Conservation (phyloP, 1,284 basidiomycete genomes). For the Ustilago trichophora region DNA sequence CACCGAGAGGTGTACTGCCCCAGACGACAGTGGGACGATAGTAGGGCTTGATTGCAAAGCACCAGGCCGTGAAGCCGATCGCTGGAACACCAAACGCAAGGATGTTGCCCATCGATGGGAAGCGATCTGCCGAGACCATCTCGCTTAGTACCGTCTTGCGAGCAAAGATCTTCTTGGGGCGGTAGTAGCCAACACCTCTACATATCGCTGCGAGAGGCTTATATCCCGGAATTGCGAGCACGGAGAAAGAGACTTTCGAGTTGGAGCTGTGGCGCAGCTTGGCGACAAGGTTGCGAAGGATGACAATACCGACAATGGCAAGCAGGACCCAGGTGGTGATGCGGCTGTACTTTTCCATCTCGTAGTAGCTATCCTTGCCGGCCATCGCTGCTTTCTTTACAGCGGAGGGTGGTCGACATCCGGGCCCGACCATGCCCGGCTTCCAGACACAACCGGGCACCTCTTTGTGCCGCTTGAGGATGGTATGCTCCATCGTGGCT, state of each 20-base stretch:
- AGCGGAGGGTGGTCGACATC: slow-evolving; percentile 31
- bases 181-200: slow-evolving; percentile 39
- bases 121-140: slow-evolving; percentile 23
- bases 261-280: slow-evolving; percentile 13
- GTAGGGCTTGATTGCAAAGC: slow-evolving; percentile 52
- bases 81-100: slow-evolving; percentile 13
- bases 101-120: slow-evolving; percentile 43
- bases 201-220: slow-evolving; percentile 12
- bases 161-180: slow-evolving; percentile 29
- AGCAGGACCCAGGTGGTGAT: slow-evolving; percentile 73
- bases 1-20: slow-evolving; percentile 53
- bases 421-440: slow-evolving; percentile 44
- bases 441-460: slow-evolving; percentile 40
- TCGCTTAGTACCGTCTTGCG: slow-evolving; percentile 20
- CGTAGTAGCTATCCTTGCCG: slow-evolving; percentile 46
- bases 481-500: slow-evolving; percentile 15
- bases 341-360: slow-evolving; percentile 93
- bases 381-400: slow-evolving; percentile 42
- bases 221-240: slow-evolving; percentile 26
- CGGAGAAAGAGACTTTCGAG: neutral
- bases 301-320: slow-evolving; percentile 17
- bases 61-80: slow-evolving; percentile 39
- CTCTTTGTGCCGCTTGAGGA: slow-evolving; percentile 38
- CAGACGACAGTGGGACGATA: slow-evolving; percentile 47
- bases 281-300: slow-evolving; percentile 22